Conservation (phyloP, 1,284 basidiomycete genomes). For the Tilletia setariae region DNA sequence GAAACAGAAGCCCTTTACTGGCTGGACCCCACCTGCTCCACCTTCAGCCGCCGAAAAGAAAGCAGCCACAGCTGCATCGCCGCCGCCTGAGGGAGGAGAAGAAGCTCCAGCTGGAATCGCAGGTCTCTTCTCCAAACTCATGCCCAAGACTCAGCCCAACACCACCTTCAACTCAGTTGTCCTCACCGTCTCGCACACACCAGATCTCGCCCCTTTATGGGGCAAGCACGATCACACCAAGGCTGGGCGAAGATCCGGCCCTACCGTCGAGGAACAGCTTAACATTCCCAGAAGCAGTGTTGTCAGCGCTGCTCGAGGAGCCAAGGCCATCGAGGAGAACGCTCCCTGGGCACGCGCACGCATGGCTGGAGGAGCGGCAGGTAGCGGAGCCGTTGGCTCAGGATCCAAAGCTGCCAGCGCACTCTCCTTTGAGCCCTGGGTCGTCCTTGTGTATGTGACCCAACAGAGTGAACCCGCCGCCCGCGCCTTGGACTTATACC, state of each 20-base stretch:
- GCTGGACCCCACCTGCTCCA: not conserved
- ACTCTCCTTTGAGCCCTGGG: conserved; percentile 7
- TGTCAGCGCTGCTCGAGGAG: conserved; percentile 2
- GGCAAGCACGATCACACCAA: not conserved
- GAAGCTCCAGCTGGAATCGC: not conserved
- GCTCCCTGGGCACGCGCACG: not conserved
- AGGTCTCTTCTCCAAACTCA: conserved; percentile 7
- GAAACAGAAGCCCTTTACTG: not conserved
- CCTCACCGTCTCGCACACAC: not conserved
- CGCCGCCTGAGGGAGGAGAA: not conserved
- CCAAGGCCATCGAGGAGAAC: not conserved
- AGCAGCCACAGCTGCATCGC: not conserved
- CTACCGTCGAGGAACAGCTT: conserved; percentile 4
- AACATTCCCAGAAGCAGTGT: conserved; percentile 8
- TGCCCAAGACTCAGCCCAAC: not conserved
- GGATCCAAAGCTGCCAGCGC: not conserved
- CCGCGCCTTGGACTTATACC: not conserved
- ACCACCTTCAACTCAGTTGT: not conserved
- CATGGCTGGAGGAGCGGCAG: not conserved
- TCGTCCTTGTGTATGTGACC: conserved; percentile 13
- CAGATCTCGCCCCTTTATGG: not conserved
- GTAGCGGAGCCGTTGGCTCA: not conserved
- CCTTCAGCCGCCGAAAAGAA: not conserved
- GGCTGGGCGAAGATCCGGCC: not conserved
- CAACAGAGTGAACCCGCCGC: not conserved